Conservation (phyloP, 495 filamentous ascomycete species). For the Bacidia rubella region DNA sequence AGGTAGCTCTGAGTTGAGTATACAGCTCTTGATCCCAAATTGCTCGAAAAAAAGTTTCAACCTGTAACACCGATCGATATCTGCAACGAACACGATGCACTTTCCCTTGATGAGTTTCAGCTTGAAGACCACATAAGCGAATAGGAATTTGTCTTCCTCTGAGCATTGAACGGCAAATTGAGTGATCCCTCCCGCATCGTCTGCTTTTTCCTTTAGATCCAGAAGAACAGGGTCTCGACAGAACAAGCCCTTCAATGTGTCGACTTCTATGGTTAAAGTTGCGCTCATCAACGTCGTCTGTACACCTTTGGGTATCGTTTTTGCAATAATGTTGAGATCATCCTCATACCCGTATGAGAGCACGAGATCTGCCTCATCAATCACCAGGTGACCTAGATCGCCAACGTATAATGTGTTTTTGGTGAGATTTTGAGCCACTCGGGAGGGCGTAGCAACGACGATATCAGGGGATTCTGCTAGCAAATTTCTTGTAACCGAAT, state of each 20-base stretch:
- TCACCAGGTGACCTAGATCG: slow-evolving; percentile 63
- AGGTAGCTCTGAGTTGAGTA: slow-evolving; percentile 89
- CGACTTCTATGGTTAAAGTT: slow-evolving; percentile 74
- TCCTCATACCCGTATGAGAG: slow-evolving; percentile 88
- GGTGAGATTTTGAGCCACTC: slow-evolving; percentile 57
- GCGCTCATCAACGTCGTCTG: slow-evolving; percentile 92
- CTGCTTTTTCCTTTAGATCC: slow-evolving; percentile 61
- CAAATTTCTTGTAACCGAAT: slow-evolving; percentile 68
- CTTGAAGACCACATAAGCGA: slow-evolving; percentile 89
- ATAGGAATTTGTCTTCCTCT: slow-evolving; percentile 93
- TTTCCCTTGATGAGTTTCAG: slow-evolving; percentile 90
- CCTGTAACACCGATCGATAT: slow-evolving; percentile 86
- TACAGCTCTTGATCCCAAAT: slow-evolving; percentile 85
- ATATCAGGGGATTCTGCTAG: slow-evolving; percentile 82
- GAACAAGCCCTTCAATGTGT: slow-evolving; percentile 73
- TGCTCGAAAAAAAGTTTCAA: slow-evolving; percentile 94
- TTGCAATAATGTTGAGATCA: slow-evolving; percentile 65
- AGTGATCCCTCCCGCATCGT: slow-evolving; percentile 56
- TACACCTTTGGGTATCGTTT: slow-evolving; percentile 64
- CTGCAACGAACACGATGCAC: slow-evolving; percentile 83
- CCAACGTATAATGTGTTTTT: slow-evolving; percentile 53
- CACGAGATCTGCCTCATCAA: slow-evolving; percentile 94
- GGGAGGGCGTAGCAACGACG: slow-evolving; percentile 75
- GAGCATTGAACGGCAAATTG: slow-evolving; percentile 84
- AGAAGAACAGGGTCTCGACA: slow-evolving; percentile 67